These are phyloP conservation scores for Heliamphora exappendiculata DNA, from an alignment of 148 eudicot species.

Conservation along the genomic window DNA sequence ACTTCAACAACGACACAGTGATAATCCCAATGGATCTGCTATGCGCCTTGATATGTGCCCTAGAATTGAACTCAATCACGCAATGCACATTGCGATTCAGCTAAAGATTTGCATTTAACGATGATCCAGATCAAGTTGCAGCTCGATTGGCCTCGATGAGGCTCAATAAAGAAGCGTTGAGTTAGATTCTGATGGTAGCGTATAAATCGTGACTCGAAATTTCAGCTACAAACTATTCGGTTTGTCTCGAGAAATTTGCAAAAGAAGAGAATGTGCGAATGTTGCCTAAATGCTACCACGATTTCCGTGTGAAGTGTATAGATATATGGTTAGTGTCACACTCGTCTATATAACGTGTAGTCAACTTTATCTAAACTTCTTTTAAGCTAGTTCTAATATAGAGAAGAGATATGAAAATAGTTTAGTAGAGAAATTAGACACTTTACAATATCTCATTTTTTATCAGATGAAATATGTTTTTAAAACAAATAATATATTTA, in stretches of 20 bases:
- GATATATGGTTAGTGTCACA: slow-evolving; percentile 20
- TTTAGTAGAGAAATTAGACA: too few relatives aligned
- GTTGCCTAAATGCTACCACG: slow-evolving; percentile 19
- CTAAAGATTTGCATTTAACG: background rate
- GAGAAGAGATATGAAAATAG: too few relatives aligned
- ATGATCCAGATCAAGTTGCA: background rate
- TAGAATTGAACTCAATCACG: slow-evolving; percentile 19
- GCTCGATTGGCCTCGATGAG: background rate
- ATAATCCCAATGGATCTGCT: slow-evolving; percentile 18
- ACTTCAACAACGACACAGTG: slow-evolving; percentile 21
- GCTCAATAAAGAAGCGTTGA: slow-evolving; percentile 9
- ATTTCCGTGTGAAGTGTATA: slow-evolving; percentile 18
- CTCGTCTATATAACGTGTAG: slow-evolving; percentile 25
- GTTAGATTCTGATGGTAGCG: slow-evolving; percentile 13
- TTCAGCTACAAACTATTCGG: slow-evolving; percentile 17
- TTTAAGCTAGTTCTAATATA: too few relatives aligned
- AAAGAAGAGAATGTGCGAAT: slow-evolving; percentile 18
- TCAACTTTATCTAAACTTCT: too few relatives aligned
- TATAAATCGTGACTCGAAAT: background rate
- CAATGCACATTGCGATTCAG: slow-evolving; percentile 11
- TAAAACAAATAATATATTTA: too few relatives aligned
- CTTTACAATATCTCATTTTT: too few relatives aligned
- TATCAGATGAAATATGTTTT: too few relatives aligned
- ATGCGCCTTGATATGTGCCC: slow-evolving; percentile 20
- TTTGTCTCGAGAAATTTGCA: slow-evolving; percentile 18